Evolutionary conservation across 352 stramenopile species (phyloP).

Genomic region (Globisporangium paroecandrum): DNA sequence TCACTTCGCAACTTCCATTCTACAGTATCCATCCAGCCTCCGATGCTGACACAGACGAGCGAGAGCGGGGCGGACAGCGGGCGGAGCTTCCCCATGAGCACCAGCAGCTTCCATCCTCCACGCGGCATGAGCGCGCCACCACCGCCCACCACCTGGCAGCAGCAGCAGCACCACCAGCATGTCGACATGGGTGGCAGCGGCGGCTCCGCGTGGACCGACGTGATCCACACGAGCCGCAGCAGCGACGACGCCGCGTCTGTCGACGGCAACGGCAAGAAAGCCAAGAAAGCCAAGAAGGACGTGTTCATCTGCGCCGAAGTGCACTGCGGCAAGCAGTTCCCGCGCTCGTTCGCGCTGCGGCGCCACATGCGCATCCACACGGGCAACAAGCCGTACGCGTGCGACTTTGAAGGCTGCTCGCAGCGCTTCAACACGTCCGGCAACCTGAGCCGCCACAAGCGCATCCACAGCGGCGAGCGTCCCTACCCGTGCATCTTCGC

Average conservation of each 20-base stretch:
- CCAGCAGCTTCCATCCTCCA: neutral
- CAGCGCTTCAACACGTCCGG: constrained; percentile 87
- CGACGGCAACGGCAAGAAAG: constrained; percentile 15
- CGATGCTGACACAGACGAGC: constrained; percentile 8
- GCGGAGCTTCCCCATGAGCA: neutral
- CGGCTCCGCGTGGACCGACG: constrained; percentile 5
- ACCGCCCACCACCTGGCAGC: constrained; percentile 3
- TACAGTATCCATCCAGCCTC: constrained; percentile 1
- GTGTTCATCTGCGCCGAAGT: constrained; percentile 73
- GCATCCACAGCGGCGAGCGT: constrained; percentile 81
- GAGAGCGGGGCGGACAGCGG: neutral
- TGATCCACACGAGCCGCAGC: neutral
- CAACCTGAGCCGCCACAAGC: constrained; percentile 85
- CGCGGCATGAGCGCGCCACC: neutral
- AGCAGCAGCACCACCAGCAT: constrained; percentile 6
- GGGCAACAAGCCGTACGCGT: constrained; percentile 78
- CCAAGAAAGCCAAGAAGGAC: constrained; percentile 51
- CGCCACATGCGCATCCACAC: constrained; percentile 86
- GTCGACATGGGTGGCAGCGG: constrained; percentile 2
- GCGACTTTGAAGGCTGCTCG: constrained; percentile 67
- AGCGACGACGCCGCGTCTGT: neutral
- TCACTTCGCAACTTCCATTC: constrained; percentile 5
- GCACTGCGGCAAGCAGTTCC: constrained; percentile 84
- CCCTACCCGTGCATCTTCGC: constrained; percentile 79
- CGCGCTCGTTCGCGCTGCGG: constrained; percentile 75